A percentile compares a stretch with the other conserved stretches of the same genome.
Evolutionary conservation across 2,329 filamentous ascomycete genomes (phyloP).

Genomic region (Ascochyta rabiei): DNA sequence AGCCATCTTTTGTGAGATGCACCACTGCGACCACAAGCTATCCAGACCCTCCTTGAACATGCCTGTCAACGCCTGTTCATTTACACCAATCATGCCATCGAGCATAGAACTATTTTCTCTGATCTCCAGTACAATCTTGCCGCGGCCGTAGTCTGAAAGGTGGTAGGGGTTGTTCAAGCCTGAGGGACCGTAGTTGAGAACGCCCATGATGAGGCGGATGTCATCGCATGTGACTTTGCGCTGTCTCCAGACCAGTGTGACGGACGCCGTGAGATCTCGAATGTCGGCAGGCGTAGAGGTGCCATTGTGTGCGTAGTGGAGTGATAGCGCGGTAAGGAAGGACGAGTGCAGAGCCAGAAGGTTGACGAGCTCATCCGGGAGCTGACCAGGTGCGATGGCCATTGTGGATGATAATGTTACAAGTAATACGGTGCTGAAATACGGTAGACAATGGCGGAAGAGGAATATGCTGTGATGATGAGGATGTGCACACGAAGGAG

Average conservation of each 20-base stretch:
- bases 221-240: constrained; percentile 55
- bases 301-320: constrained; percentile 58
- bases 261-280: constrained; percentile 46
- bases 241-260: constrained; percentile 54
- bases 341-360: constrained; percentile 54
- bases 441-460: constrained; percentile 9
- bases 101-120: constrained; percentile 38
- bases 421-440: constrained; percentile 30
- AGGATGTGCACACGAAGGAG: constrained; percentile 17
- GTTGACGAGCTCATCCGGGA: constrained; percentile 52
- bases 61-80: constrained; percentile 56
- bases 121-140: constrained; percentile 52
- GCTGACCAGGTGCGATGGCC: constrained; percentile 38
- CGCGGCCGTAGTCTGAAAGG: constrained; percentile 52
- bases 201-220: constrained; percentile 53
- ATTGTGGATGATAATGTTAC: constrained; percentile 30
- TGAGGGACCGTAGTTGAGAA: constrained; percentile 42
- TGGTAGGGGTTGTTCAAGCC: constrained; percentile 44
- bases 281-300: constrained; percentile 53
- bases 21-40: constrained; percentile 53
- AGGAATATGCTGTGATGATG: constrained; percentile 16
- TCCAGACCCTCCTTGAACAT: constrained; percentile 58
- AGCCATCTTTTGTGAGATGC: constrained; percentile 29
- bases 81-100: constrained; percentile 40
- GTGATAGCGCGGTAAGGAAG: constrained; percentile 56